These are phyloP conservation scores for Pythium vanterpoolii DNA, from an alignment of 352 stramenopile genomes.

Conservation along the genomic window DNA sequence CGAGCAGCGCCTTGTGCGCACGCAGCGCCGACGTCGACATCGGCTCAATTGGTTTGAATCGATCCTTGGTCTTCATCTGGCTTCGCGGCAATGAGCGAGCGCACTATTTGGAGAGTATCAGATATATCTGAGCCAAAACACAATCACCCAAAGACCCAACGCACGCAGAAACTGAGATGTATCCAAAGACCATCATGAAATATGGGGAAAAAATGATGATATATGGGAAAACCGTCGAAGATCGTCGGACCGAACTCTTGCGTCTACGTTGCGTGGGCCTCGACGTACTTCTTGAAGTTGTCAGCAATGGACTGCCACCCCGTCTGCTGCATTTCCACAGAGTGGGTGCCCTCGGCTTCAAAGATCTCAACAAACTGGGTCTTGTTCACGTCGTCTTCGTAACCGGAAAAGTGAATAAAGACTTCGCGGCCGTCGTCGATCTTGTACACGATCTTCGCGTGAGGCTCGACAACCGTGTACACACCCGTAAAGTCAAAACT, in stretches of 20 bases:
- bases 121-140: neutral
- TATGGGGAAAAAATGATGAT: neutral
- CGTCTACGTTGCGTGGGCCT: neutral
- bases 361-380: slow-evolving; percentile 13
- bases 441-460: slow-evolving; percentile 10
- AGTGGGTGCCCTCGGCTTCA: slow-evolving; percentile 11
- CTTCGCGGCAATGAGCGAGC: neutral
- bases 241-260: neutral
- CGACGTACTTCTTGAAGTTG: slow-evolving; percentile 22
- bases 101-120: neutral
- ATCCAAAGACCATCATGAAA: neutral
- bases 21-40: slow-evolving; percentile 10
- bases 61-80: neutral
- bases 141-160: neutral
- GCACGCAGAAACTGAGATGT: neutral
- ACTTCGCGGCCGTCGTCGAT: slow-evolving; percentile 4
- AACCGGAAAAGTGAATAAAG: neutral
- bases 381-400: neutral
- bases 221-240: neutral
- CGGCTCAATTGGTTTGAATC: neutral
- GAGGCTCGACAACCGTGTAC: slow-evolving; percentile 5
- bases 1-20: slow-evolving; percentile 19
- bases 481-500: slow-evolving; percentile 14
- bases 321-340: slow-evolving; percentile 5
- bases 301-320: slow-evolving; percentile 19